Base-by-base conservation (phyloP, 306 rosid species). In the Cucumis cinereus region DNA sequence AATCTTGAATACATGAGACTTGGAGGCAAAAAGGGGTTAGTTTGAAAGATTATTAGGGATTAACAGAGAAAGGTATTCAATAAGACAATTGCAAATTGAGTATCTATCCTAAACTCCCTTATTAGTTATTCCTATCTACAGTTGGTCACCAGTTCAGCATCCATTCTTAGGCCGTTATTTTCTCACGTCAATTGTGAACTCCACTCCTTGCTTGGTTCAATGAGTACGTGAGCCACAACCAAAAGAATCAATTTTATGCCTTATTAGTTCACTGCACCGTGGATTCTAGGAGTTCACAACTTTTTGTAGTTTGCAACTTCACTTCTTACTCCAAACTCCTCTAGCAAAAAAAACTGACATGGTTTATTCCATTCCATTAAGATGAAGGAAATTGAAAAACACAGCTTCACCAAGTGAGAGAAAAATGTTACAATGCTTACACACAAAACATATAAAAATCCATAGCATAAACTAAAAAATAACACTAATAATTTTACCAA, bases 401-500 rank as follows among this genome's bases (percentile, higher is more conserved):
- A 35, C 14, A 35, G 23, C 11, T 6, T 11, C n/a, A 28, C 30
- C 40, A 61, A 28, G 13, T 16, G 43, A 17, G 45, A 36, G 26
- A 36, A 61, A 63, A 17, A 5, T 8, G 71, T 15, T 64, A 64
- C 72, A 36, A 38, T 9, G 7, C 10, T 33, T 63, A 1, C 71
- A 35, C 10, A 70, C 16, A 71, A 23, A 23, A 24, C 15, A 47
- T 14, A 47, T 3, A 16, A 49, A 52, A 71, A 26, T 49, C 15
- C 22, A 70, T 26, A 47, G 57, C 36, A 71, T 49, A 16, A 71
- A 71, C 58, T 24, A 26, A 71, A n/a, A 28, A 26, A 7, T 30
- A 49, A 47, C 8, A 16, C 14, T 30, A 24, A 52, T 24, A 57
- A 64, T 69, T 87, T 82, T 77, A 94, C 98, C 97, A 59, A 94